These are phyloP conservation scores for Skeletonema tropicum DNA, from an alignment of 108 stramenopile species.

Conservation along the genomic window DNA sequence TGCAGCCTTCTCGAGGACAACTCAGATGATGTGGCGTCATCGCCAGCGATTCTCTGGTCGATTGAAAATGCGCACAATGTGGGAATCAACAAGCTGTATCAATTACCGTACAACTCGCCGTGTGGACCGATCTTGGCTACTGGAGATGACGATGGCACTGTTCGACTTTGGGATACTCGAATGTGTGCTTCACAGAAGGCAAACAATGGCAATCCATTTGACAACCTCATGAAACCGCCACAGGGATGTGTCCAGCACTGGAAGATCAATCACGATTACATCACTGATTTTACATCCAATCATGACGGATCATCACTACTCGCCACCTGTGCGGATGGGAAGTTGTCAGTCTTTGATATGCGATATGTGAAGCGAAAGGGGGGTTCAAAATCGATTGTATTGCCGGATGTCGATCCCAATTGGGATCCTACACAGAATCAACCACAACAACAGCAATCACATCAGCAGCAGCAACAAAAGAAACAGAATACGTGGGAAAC, in stretches of 20 bases:
- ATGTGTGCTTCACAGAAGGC: slow-evolving; percentile 30
- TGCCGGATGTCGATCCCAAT: slow-evolving; percentile 18
- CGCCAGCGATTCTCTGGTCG: slow-evolving; percentile 57
- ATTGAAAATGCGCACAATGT: slow-evolving; percentile 60
- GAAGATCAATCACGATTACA: slow-evolving; percentile 87
- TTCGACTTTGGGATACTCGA: slow-evolving; percentile 83
- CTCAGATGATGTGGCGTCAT: slow-evolving; percentile 14
- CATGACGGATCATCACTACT: slow-evolving; percentile 72
- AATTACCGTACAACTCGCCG: slow-evolving; percentile 51
- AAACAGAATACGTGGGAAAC: slow-evolving; percentile 45
- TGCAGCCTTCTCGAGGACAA: slow-evolving; percentile 51
- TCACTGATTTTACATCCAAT: slow-evolving; percentile 71
- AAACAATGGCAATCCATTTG: slow-evolving; percentile 33
- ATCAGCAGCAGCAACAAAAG: slow-evolving; percentile 11
- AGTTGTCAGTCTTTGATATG: slow-evolving; percentile 74
- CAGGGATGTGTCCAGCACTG: slow-evolving; percentile 66
- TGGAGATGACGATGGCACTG: slow-evolving; percentile 84
- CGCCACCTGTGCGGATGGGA: slow-evolving; percentile 78
- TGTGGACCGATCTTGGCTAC: slow-evolving; percentile 59
- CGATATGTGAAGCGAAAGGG: slow-evolving; percentile 46
- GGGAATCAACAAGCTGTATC: slow-evolving; percentile 62
- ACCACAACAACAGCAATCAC: slow-evolving; percentile 20
- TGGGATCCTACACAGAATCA: slow-evolving; percentile 9
- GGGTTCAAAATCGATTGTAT: slow-evolving; percentile 29
- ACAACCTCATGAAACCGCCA: slow-evolving; percentile 51